Percentiles rank a stretch among this genome's conserved stretches.
Evolutionary conservation across 768 basidiomycete species (phyloP).

Genomic region (Vararia minispora): DNA sequence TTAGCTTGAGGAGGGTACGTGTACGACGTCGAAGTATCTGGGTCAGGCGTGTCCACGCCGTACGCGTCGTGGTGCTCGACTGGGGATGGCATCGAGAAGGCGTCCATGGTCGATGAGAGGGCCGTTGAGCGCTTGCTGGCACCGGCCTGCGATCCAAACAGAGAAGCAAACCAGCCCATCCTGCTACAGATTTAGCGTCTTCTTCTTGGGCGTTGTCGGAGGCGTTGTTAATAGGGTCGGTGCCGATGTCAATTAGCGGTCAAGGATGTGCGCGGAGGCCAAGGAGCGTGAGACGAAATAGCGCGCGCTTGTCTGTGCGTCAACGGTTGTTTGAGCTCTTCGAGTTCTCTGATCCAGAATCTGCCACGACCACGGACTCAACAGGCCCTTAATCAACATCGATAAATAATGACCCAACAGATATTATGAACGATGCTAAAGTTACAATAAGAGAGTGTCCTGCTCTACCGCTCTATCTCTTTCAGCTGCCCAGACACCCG

Average conservation of each 20-base stretch:
- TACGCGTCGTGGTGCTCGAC: constrained; percentile 48
- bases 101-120: constrained; percentile 73
- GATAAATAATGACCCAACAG: too few relatives aligned
- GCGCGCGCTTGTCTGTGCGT: neutral
- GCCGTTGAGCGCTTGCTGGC: constrained; percentile 43
- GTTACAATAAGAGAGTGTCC: neutral
- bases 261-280: too few relatives aligned
- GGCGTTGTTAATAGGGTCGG: neutral
- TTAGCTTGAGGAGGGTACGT: constrained; percentile 70
- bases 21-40: constrained; percentile 42
- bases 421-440: too few relatives aligned
- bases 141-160: constrained; percentile 42
- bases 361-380: too few relatives aligned
- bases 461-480: constrained; percentile 10
- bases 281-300: neutral
- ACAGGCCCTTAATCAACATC: too few relatives aligned
- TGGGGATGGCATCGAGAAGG: constrained; percentile 79
- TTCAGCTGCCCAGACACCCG: constrained; percentile 42
- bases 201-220: neutral
- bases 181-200: constrained; percentile 3
- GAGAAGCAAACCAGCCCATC: constrained; percentile 68
- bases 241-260: neutral
- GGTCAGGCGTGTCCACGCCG: constrained; percentile 42
- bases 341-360: too few relatives aligned
- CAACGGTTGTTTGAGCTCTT: neutral